phyloP scores from a whole-genome alignment of 148 eudicot genomes.

The Rhododendron ferrugineum region DNA sequence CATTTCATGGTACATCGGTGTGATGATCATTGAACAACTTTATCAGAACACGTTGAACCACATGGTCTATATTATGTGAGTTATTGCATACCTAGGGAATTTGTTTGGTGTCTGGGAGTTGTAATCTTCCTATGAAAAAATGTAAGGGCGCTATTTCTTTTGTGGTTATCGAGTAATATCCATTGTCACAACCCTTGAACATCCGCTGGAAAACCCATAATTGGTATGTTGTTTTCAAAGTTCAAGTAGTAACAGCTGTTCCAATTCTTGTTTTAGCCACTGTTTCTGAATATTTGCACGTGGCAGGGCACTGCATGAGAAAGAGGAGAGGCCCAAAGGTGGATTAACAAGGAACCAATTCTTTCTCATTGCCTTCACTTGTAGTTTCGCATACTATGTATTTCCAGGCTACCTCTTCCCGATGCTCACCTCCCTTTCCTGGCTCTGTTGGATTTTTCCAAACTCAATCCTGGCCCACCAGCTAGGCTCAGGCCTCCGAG shows the following conservation, averaged over 20 bases:
- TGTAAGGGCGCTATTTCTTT: background rate
- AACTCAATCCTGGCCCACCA: conserved; percentile 65
- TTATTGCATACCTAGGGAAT: background rate
- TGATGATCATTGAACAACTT: background rate
- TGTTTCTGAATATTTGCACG: background rate
- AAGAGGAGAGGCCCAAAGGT: conserved; percentile 52
- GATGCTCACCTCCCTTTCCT: conserved; percentile 64
- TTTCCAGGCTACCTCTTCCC: conserved; percentile 71
- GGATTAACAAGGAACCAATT: conserved; percentile 64
- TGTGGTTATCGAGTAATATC: background rate
- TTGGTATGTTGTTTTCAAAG: background rate
- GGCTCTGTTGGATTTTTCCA: conserved; percentile 78
- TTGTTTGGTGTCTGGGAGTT: background rate
- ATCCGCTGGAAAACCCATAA: background rate
- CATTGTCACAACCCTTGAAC: background rate
- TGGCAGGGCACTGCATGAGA: conserved; percentile 84
- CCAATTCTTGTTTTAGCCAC: background rate
- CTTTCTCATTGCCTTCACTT: conserved; percentile 58
- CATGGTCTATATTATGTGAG: background rate
- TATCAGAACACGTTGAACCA: background rate
- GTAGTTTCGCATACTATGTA: conserved; percentile 67
- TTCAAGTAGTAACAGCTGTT: background rate
- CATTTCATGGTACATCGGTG: background rate
- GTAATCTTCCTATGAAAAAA: background rate
- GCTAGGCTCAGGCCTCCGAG: conserved; percentile 72